Evolutionary conservation across 345 rosid genomes (phyloP), one percentile per base, ranked within the genome.

Genomic region (Garcia nutans): DNA sequence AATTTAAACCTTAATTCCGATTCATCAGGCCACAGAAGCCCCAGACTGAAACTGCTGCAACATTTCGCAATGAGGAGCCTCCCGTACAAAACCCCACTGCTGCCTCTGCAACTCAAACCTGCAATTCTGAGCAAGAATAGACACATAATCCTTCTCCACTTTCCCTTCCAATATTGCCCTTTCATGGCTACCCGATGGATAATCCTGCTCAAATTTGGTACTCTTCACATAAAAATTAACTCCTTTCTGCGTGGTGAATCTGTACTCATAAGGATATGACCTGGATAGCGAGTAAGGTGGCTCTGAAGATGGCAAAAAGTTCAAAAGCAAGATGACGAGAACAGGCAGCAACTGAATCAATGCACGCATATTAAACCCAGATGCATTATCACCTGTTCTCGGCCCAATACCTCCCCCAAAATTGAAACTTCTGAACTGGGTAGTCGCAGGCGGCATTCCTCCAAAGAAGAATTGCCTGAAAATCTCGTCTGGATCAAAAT

Each of bases 381-480:
- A 86, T 33, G 83, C 88, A 13, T 86, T 76, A 72, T 88, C 85
- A 15, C 79, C 90, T 49, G 78, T 76, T 80, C 97, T 80, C 49
- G 83, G 87, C 2, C 92, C 92, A 85, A 72, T 77, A 8, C 92
- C 92, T 20, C 88, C 77, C 63, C 95, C 93, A 74, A 93, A 93
- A 78, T 87, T 85, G 59, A 90, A 96, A 56, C 82, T 80, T 10
- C 91, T 80, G 70, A 90, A 96, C 44, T 93, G 98, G 26, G 96
- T 82, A 55, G 88, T 82, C 0, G 89, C 94, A 1, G 93, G 92
- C 71, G 85, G 86, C 92, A 88, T 94, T 10, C 98, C 97, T 6
- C 97, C 98, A 17, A 87, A 93, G 80, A 96, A 96, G 79, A 96
- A 96, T 86, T 87, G 88, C 87, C 99, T 85, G 71, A 96, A 96